Conservation (phyloP, 2,329 filamentous ascomycete genomes). For the Fusarium sp. region DNA sequence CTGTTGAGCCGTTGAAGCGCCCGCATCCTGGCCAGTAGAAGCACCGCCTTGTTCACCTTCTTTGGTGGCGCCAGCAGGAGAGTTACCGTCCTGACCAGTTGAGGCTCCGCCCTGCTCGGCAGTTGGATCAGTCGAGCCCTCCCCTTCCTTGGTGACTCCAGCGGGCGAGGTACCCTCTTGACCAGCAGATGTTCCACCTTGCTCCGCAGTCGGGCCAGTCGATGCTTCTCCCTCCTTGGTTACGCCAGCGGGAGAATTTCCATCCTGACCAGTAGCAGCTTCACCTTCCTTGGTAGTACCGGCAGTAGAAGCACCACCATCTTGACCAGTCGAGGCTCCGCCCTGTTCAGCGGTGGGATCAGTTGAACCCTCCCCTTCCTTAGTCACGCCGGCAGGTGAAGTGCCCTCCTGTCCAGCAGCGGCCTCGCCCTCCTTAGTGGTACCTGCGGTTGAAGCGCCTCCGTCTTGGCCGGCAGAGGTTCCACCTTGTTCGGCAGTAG, state of each 20-base stretch:
- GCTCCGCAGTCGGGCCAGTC: not conserved
- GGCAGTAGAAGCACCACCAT: not conserved
- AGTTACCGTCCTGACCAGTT: not conserved
- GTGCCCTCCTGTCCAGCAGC: not conserved
- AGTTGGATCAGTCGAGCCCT: not conserved
- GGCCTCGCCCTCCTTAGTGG: not conserved
- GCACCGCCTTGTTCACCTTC: not conserved
- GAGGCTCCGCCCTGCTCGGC: not conserved
- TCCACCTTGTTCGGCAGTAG: not conserved
- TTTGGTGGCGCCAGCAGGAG: not conserved
- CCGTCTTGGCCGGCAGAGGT: not conserved
- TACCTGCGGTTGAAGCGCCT: not conserved
- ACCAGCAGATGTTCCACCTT: not conserved
- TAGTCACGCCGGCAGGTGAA: not conserved
- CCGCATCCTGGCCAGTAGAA: not conserved
- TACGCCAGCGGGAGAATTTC: not conserved
- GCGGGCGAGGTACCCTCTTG: not conserved
- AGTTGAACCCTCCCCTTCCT: not conserved
- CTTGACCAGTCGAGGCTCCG: not conserved
- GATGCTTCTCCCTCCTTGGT: not conserved
- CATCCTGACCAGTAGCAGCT: not conserved
- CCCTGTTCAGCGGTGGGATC: not conserved
- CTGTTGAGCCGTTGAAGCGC: too few species aligned
- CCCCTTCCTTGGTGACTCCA: not conserved
- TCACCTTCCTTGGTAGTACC: not conserved